Evolutionary conservation across 352 stramenopile genomes (phyloP).

Genomic region (Phytophthora citrophthora): DNA sequence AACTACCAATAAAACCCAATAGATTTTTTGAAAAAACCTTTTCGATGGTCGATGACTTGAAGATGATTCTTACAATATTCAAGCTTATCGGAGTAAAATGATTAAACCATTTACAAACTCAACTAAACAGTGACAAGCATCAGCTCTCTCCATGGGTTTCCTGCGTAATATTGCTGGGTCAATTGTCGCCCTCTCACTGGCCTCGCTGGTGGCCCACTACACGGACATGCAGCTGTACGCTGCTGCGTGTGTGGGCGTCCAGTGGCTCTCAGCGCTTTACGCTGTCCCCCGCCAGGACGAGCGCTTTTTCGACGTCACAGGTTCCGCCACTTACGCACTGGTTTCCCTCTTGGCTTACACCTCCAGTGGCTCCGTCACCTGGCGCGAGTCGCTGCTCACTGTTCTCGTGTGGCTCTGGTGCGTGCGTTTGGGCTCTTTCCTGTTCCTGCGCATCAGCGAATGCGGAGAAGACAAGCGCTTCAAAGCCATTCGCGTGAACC

Average conservation of each 20-base stretch:
- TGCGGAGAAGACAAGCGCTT: slow-evolving; percentile 82
- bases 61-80: not conserved
- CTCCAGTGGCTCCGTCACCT: slow-evolving; percentile 28
- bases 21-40: not conserved
- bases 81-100: slow-evolving; percentile 4
- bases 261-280: slow-evolving; percentile 75
- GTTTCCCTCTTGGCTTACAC: slow-evolving; percentile 59
- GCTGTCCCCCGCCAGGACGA: slow-evolving; percentile 75
- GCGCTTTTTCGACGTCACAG: slow-evolving; percentile 85
- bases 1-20: not conserved
- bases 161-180: slow-evolving; percentile 48
- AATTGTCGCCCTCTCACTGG: slow-evolving; percentile 45
- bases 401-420: slow-evolving; percentile 83
- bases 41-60: slow-evolving; percentile 5
- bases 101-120: not conserved
- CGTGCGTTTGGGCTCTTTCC: slow-evolving; percentile 74
- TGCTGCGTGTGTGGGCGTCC: slow-evolving; percentile 55
- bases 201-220: slow-evolving; percentile 36
- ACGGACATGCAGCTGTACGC: slow-evolving; percentile 60
- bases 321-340: slow-evolving; percentile 71
- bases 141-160: slow-evolving; percentile 36
- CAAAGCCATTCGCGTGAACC: slow-evolving; percentile 61
- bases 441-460: slow-evolving; percentile 76
- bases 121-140: too few relatives aligned
- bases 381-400: slow-evolving; percentile 64